phyloP scores from a whole-genome alignment of 257 asterid genomes.

The Fraxinus cuspidata region DNA sequence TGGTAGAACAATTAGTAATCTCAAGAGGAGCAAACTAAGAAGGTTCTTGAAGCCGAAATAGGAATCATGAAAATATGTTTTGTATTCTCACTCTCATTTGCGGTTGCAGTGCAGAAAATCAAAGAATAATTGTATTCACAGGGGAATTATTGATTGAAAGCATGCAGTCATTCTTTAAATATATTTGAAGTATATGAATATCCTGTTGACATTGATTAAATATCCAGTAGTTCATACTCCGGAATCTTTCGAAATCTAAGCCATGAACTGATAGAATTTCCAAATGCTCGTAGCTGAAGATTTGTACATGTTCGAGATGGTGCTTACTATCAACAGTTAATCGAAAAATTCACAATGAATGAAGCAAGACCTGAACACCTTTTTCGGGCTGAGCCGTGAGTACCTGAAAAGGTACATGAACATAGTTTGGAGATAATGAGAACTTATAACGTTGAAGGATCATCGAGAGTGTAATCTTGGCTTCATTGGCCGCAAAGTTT shows the following conservation, averaged over 20 bases:
- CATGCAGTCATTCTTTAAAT: not conserved
- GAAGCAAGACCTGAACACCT: constrained; percentile 44
- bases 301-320: not conserved
- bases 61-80: not conserved
- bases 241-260: not conserved
- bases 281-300: not conserved
- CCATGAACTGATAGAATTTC: not conserved
- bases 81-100: not conserved
- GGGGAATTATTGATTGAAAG: not conserved
- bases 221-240: not conserved
- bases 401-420: constrained; percentile 34
- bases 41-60: no score
- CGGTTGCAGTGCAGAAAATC: not conserved
- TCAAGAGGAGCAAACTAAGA: no score
- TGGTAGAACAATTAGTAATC: no score
- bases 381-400: constrained; percentile 35
- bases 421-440: constrained; percentile 35
- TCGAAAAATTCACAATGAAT: constrained; percentile 14
- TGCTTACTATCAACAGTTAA: not conserved
- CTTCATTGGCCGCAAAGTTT: constrained; percentile 36
- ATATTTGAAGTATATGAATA: no score
- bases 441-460: constrained; percentile 43
- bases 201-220: not conserved
- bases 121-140: not conserved
- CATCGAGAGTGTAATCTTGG: constrained; percentile 40